Conservation (phyloP, 257 asterid species). For the Nemophila menziesii region DNA sequence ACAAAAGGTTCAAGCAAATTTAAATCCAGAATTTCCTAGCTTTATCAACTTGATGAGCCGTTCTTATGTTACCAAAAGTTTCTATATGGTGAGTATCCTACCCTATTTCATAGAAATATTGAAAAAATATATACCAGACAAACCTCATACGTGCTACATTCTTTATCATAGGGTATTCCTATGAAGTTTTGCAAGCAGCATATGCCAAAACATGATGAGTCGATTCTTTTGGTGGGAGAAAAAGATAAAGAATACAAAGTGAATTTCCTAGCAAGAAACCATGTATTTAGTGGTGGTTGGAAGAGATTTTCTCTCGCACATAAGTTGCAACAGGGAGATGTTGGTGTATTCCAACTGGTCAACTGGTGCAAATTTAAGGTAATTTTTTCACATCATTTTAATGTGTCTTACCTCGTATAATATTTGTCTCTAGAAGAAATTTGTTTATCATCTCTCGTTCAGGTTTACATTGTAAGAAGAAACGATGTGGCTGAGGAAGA, state of each 20-base stretch:
- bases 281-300: slow-evolving; percentile 64
- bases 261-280: slow-evolving; percentile 35
- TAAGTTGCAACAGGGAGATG: slow-evolving; percentile 41
- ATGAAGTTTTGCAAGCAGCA: slow-evolving; percentile 32
- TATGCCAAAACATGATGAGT: slow-evolving; percentile 29
- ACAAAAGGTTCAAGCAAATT: slow-evolving; percentile 33
- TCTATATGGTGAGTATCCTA: slow-evolving; percentile 49
- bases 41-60: slow-evolving; percentile 59
- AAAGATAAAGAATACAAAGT: slow-evolving; percentile 21
- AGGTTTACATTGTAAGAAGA: too few relatives aligned
- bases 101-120: too few relatives aligned
- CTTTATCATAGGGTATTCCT: slow-evolving; percentile 46
- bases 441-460: too few relatives aligned
- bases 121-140: not conserved
- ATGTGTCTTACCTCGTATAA: too few relatives aligned
- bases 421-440: too few relatives aligned
- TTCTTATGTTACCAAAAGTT: slow-evolving; percentile 59
- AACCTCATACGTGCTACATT: not conserved
- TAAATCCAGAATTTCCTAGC: slow-evolving; percentile 25
- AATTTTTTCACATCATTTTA: too few relatives aligned
- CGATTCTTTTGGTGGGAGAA: slow-evolving; percentile 34
- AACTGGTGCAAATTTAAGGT: slow-evolving; percentile 17
- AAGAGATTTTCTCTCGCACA: slow-evolving; percentile 46
- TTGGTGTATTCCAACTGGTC: slow-evolving; percentile 31
- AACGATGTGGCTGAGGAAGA: not conserved